Conservation (phyloP, 306 rosid species). For the Ammopiptanthus mongolicus region DNA sequence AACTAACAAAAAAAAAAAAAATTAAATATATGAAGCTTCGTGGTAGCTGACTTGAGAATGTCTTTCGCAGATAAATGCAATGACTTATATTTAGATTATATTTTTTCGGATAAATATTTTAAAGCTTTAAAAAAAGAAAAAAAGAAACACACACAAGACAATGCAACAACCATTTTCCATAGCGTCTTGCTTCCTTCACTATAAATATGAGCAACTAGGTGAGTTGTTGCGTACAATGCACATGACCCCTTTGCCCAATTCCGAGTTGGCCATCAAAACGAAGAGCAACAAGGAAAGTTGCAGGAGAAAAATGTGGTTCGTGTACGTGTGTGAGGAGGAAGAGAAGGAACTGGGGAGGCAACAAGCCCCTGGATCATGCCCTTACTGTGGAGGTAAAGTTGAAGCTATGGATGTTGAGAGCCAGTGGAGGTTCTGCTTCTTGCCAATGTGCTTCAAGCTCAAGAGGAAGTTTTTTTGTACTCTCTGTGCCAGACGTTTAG, state of each 20-base stretch:
- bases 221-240: background rate
- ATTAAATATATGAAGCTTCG: too few relatives aligned
- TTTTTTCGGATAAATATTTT: too few relatives aligned
- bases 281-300: background rate
- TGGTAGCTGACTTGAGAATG: too few relatives aligned
- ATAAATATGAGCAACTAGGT: background rate
- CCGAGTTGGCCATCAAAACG: background rate
- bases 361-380: constrained; percentile 82
- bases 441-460: constrained; percentile 74
- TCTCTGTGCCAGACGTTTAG: constrained; percentile 66
- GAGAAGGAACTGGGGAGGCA: constrained; percentile 71
- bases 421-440: constrained; percentile 54
- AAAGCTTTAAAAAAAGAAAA: too few relatives aligned
- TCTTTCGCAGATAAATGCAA: too few relatives aligned
- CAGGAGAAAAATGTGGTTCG: constrained; percentile 59
- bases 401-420: constrained; percentile 70
- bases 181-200: too few relatives aligned
- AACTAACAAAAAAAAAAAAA: too few relatives aligned
- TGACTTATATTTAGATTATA: too few relatives aligned
- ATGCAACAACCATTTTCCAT: too few relatives aligned
- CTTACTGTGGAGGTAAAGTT: constrained; percentile 82
- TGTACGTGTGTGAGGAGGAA: constrained; percentile 58
- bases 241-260: too few relatives aligned
- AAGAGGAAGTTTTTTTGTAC: constrained; percentile 80
- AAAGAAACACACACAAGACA: too few relatives aligned